Percentiles rank a stretch among this genome's conserved stretches.
Conservation (phyloP, 2,329 filamentous ascomycete genomes). For the Xylaria sp. region DNA sequence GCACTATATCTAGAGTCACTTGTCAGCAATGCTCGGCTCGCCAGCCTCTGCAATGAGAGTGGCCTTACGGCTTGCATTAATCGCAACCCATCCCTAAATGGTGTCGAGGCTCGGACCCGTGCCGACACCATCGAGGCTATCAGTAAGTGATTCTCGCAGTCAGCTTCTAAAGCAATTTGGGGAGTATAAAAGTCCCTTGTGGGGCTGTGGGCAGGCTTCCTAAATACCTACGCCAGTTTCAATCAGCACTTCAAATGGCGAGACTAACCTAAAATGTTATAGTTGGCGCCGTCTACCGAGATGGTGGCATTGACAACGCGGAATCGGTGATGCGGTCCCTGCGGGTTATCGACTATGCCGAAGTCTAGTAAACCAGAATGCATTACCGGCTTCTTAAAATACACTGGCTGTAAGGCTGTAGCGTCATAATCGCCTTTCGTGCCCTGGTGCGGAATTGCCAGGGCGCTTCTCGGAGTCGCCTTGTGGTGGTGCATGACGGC, state of each 20-base stretch:
- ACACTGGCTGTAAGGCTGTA: neutral
- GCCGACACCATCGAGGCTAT: slow-evolving; percentile 36
- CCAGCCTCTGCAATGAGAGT: slow-evolving; percentile 14
- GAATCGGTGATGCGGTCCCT: slow-evolving; percentile 22
- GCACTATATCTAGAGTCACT: neutral
- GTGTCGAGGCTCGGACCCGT: slow-evolving; percentile 11
- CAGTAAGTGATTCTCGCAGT: neutral
- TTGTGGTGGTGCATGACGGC: neutral
- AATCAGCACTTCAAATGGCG: neutral
- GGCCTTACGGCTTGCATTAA: slow-evolving; percentile 35
- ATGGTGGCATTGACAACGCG: slow-evolving; percentile 33
- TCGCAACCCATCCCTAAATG: slow-evolving; percentile 6
- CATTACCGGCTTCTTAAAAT: neutral
- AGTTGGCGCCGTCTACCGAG: slow-evolving; percentile 31
- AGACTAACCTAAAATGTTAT: neutral
- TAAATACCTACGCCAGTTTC: neutral
- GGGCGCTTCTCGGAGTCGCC: neutral
- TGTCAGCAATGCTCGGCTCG: slow-evolving; percentile 20
- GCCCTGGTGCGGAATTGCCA: neutral
- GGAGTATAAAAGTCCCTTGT: neutral
- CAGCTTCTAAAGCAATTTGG: neutral
- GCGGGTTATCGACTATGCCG: slow-evolving; percentile 1
- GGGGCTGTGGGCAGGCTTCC: neutral
- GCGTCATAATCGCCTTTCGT: slow-evolving; percentile 7
- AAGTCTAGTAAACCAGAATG: neutral